Base-by-base conservation (phyloP, 1,284 basidiomycete genomes). In the Ceratobasidium sp. region DNA sequence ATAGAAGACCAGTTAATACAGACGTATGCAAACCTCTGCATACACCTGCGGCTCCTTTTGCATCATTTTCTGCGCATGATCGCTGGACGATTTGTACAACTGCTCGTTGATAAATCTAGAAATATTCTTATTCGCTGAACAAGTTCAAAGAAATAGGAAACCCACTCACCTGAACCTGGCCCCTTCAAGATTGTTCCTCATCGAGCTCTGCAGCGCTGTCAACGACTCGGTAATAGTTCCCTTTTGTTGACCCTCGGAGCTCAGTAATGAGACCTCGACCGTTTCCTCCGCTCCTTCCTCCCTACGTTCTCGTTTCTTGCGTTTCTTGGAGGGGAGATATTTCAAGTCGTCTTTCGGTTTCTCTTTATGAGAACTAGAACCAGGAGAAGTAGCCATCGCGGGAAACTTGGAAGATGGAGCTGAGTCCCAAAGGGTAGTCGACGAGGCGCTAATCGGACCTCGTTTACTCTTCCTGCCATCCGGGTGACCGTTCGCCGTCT, bases 41-140 rank as follows among this genome's bases (percentile, higher is more conserved):
- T 92, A 96, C 23, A 92, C 87, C 60, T 87, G 86, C 10, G 92
- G 90, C 81, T 95, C 92, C 63, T 92, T 88, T 81, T 89, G 89
- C 91, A 98, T 95, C 88, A 97, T 89, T 74, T 89, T 85, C 77
- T 89, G 88, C 6, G 95, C 94, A 68, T 92, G 87, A 31, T 84
- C 84, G 79, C 95, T 95, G 75, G 90, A 89, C 1, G 91, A 92
- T 79, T 94, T 94, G 85, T 97, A 98, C 31, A 98, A 85, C 63
- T 88, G 88, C 85, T 97, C 95, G 82, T 97, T 98, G 79, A 96
- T 93, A 85, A 92, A 89, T 81, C 94, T 95, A 77, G 8, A 4
- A 17, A 47, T 47, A 47, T 47, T 63, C 28, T 65, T 28, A 76
- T 63, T 67, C 35, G 45, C 60, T 45, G 45, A 49, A 78, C 66